Evolutionary conservation across 768 basidiomycete species (phyloP), one percentile per base, ranked within the genome.

Genomic region (Cystobasidiopsis lactophilus): DNA sequence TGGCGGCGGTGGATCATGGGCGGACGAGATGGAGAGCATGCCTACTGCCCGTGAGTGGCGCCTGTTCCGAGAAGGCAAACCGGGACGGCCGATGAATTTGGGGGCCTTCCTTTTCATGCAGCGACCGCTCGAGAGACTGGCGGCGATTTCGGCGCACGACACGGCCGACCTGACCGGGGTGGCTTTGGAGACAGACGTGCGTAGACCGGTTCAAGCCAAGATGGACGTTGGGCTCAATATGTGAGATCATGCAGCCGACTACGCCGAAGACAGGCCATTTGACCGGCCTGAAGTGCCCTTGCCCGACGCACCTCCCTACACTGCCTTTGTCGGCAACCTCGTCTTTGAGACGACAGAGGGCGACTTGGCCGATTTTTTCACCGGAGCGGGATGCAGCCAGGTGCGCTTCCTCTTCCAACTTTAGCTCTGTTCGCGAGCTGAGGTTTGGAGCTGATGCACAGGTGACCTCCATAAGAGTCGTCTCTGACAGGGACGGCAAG

Each of bases 241-340:
- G 13, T 40, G 14, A 14, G 26, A 45, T 21, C 19, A 11, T 31
- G 38, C 37, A 27, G 52, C 18, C 11, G 9, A 23, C 35, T 37
- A 30, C 3, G 19, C 45, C 39, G 50, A 44, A 54, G 55, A 57
- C 48, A 56, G 57, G 44, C 47, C 57, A 27, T 73, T 80, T 57
- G 74, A 75, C 43, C 76, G 86, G 52, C 88, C 91, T 64, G 89
- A 96, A 65, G 71, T 96, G 19, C 88, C 91, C n/a, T 68, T 96
- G n/a, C 93, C 93, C 14, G 82, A 83, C 41, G 76, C 77, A 52
- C 85, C 93, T 13, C 93, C 93, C 3, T 98, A 77, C 70, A 96
- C 88, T 26, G 88, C 84, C n/a, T 96, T 85, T 62, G 74, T 96
- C 60, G 93, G 91, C 50, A 98, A 96, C 69, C 71, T 98, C 33